A percentile compares a stretch with the other conserved stretches of the same genome.
Evolutionary conservation across 257 asterid genomes (phyloP).

Genomic region (Euphrasia confusa): DNA sequence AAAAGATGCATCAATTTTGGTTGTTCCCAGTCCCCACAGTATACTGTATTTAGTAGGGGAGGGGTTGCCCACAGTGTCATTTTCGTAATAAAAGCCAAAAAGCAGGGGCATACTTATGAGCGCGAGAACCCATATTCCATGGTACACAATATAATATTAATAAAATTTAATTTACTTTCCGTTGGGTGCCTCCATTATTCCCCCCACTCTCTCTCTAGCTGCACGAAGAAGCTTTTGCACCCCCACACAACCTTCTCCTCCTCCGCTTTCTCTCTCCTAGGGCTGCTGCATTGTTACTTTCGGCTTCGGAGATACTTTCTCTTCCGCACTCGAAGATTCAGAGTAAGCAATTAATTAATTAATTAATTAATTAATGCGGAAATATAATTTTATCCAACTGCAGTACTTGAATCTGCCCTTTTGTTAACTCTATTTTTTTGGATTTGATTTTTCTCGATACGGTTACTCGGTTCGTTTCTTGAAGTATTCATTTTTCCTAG

Average conservation of each 20-base stretch:
- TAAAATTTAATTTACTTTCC: conserved; percentile 34
- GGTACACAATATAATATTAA: conserved; percentile 11
- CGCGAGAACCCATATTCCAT: conserved; percentile 1
- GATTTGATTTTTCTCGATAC: neutral
- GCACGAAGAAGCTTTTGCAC: conserved; percentile 39
- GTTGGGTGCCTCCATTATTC: conserved; percentile 23
- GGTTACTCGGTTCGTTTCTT: conserved; percentile 10
- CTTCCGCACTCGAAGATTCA: conserved; percentile 16
- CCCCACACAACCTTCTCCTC: conserved; percentile 30
- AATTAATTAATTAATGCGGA: conserved; percentile 9
- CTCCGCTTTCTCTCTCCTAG: conserved; percentile 33
- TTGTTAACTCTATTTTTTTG: neutral
- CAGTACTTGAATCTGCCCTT: neutral
- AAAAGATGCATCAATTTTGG: neutral
- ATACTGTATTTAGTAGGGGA: neutral
- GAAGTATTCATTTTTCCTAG: conserved; percentile 14
- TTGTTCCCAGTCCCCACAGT: neutral
- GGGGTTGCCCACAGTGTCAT: conserved; percentile 23
- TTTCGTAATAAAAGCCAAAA: conserved; percentile 14
- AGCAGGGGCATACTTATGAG: conserved; percentile 12
- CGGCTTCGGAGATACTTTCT: neutral
- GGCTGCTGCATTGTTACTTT: conserved; percentile 40
- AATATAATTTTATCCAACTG: conserved; percentile 7
- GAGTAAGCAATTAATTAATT: conserved; percentile 14
- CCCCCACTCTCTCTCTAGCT: conserved; percentile 34